Base-by-base conservation (phyloP, 2,329 filamentous ascomycete genomes). In the Grosmannia serpens region DNA sequence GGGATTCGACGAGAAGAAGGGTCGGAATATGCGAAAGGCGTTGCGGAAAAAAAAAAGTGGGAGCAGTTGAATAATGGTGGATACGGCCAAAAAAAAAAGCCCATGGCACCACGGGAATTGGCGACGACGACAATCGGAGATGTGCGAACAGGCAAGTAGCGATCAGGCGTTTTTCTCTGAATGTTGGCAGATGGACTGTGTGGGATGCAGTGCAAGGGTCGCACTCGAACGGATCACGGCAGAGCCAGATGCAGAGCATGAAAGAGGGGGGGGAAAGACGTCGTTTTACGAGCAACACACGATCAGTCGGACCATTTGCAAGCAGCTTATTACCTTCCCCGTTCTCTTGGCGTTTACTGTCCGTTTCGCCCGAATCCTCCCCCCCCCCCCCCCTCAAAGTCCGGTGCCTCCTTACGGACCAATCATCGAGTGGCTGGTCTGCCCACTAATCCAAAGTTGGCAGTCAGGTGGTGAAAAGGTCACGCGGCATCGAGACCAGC, bases 301-400 rank as follows among this genome's bases (percentile, higher is more conserved):
- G 24, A 46, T 55, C 50, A 13, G 50, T 53, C 53, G 53, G 27
- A 55, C 53, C 53, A 55, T 47, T 55, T 46, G 35, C 52, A 41
- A 13, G 33, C 52, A 54, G 11, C 5, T 22, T 20, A 54, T 27
- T 27, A 41, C 22, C 29, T 53, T 55, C 33, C 15, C 38, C 41
- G 15, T 29, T 26, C 26, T n/a, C 15, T 8, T 44, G 10, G 31
- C 27, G 26, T n/a, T 22, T 22, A 2, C 26, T 17, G 17, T 15
- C 27, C 41, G 26, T 27, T 33, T 46, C 27, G 41, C 53, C 53
- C 38, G 53, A 24, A 6, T 22, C 44, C 17, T 6, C n/a, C 41
- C 41, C n/a, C n/a, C n/a, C n/a, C n/a, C n/a, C n/a, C n/a, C n/a
- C n/a, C n/a, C n/a, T n/a, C 46, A 56, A 56, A 50, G 20, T 51